Evolutionary conservation across 179 eudicot genomes (phyloP).

Genomic region (Pouteria campechiana): DNA sequence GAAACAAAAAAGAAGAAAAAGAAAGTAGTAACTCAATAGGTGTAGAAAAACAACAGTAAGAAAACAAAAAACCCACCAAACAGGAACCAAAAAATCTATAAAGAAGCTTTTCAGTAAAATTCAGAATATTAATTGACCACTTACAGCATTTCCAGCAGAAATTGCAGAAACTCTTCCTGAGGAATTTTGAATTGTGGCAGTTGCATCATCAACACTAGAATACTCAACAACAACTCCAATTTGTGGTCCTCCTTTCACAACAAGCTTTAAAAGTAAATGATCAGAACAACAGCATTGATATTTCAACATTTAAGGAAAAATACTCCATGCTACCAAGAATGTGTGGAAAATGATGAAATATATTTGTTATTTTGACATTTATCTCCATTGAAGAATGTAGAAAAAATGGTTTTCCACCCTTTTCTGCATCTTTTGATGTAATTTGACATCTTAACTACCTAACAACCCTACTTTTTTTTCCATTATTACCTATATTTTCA

Average conservation of each 20-base stretch:
- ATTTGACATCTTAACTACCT: too few relatives aligned
- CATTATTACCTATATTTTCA: too few relatives aligned
- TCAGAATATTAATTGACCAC: constrained; percentile 5
- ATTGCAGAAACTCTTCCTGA: constrained; percentile 60
- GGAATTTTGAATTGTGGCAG: constrained; percentile 39
- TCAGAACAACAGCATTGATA: too few relatives aligned
- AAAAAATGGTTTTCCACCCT: too few relatives aligned
- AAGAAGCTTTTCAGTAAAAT: too few relatives aligned
- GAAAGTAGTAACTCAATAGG: neutral
- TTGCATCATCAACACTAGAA: constrained; percentile 40
- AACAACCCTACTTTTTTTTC: too few relatives aligned
- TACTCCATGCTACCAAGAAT: neutral
- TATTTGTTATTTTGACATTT: too few relatives aligned
- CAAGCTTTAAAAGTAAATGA: constrained; percentile 17
- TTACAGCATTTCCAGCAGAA: constrained; percentile 74
- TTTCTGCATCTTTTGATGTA: too few relatives aligned
- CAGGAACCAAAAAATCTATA: too few relatives aligned
- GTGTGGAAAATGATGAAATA: too few relatives aligned
- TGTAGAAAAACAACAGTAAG: neutral
- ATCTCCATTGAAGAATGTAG: too few relatives aligned
- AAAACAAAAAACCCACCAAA: neutral
- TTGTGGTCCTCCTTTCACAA: constrained; percentile 76
- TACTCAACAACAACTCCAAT: constrained; percentile 51
- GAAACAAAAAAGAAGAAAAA: neutral
- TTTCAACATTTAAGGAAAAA: neutral